A percentile compares a stretch with the other conserved stretches of the same genome.
These are phyloP conservation scores for Coemansia sp. DNA, from an alignment of 192 early-diverging fungal species.

Conservation along the genomic window DNA sequence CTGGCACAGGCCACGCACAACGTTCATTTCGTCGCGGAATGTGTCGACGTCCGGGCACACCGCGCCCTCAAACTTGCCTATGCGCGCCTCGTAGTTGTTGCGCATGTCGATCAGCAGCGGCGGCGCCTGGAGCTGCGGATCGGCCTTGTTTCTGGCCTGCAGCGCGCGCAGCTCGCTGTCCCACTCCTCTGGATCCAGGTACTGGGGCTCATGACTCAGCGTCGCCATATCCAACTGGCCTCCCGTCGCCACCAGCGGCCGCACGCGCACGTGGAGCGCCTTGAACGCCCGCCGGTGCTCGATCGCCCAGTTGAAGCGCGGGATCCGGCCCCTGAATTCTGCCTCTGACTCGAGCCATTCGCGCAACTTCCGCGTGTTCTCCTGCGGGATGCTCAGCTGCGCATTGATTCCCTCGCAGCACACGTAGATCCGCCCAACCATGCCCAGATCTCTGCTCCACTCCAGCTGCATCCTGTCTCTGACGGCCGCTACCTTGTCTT, in stretches of 20 bases:
- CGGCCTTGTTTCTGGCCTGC: background rate
- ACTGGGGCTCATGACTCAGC: conserved; percentile 62
- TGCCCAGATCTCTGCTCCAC: conserved; percentile 45
- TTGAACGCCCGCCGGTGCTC: conserved; percentile 62
- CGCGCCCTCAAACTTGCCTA: conserved; percentile 71
- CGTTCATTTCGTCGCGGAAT: conserved; percentile 65
- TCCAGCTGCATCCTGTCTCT: conserved; percentile 35
- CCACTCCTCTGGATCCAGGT: conserved; percentile 69
- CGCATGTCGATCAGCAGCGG: conserved; percentile 74
- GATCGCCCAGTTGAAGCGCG: conserved; percentile 64
- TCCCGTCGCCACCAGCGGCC: conserved; percentile 63
- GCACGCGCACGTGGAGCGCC: conserved; percentile 67
- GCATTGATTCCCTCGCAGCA: conserved; percentile 76
- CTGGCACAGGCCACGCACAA: conserved; percentile 61
- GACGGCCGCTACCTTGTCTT: background rate
- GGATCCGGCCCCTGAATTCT: conserved; percentile 35
- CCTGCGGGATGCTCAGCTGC: conserved; percentile 68
- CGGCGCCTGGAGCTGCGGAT: background rate
- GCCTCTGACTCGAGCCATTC: conserved; percentile 53
- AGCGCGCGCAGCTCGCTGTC: conserved; percentile 53
- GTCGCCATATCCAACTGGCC: conserved; percentile 55
- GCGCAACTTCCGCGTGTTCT: conserved; percentile 53
- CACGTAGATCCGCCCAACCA: conserved; percentile 75
- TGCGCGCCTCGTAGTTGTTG: conserved; percentile 71
- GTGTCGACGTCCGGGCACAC: conserved; percentile 71